A percentile compares a stretch with the other conserved stretches of the same genome.
These are phyloP conservation scores for Colletotrichum orbiculare DNA, from an alignment of 2,329 filamentous ascomycete species.

Conservation along the genomic window DNA sequence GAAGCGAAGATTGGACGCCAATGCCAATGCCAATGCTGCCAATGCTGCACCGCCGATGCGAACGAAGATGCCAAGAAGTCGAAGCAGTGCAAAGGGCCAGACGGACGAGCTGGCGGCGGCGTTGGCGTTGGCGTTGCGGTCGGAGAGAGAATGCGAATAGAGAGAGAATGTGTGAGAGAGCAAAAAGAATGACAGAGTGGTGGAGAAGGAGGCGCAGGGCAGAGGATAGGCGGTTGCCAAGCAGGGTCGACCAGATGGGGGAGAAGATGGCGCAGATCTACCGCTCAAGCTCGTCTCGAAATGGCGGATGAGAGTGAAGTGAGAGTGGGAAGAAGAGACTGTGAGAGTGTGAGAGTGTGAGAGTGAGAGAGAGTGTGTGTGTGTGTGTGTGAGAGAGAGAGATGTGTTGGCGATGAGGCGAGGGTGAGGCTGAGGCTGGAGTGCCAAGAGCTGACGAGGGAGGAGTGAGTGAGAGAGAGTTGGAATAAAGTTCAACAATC, in stretches of 20 bases:
- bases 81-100: too few species aligned
- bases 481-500: not conserved
- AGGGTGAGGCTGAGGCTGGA: conserved; percentile 5
- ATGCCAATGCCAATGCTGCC: conserved; percentile 10
- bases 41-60: conserved; percentile 6
- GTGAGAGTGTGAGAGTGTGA: too few species aligned
- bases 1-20: conserved; percentile 27
- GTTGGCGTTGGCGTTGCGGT: too few species aligned
- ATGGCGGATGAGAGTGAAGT: too few species aligned
- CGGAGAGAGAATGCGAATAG: too few species aligned
- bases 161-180: too few species aligned
- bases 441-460: conserved; percentile 4
- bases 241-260: not conserved
- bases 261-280: not conserved
- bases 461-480: conserved; percentile 10
- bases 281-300: too few species aligned
- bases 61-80: conserved; percentile 19
- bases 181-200: not conserved
- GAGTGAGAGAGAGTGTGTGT: too few species aligned
- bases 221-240: too few species aligned
- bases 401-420: not conserved
- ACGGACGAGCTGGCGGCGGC: too few species aligned
- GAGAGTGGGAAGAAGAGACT: too few species aligned
- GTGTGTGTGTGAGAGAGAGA: too few species aligned
- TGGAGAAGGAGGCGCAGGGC: not conserved